Conservation (phyloP, 2,329 filamentous ascomycete species). For the Zymoseptoria passerinii region DNA sequence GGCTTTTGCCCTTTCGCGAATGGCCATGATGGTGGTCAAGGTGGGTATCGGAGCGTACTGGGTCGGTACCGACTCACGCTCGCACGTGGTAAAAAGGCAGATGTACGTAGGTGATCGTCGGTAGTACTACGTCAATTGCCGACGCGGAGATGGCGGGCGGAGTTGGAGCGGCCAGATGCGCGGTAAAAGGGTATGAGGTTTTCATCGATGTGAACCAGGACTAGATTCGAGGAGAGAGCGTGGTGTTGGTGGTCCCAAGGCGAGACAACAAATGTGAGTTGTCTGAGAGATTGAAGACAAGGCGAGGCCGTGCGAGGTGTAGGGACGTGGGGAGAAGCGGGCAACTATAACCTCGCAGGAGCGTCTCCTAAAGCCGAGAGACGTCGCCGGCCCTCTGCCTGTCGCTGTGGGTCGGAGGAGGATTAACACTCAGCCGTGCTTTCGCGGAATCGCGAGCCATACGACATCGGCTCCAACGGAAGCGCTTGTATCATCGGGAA, state of each 20-base stretch:
- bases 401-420: not conserved
- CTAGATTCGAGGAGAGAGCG: not conserved
- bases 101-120: not conserved
- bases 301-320: not conserved
- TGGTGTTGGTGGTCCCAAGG: not conserved
- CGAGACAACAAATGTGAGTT: not conserved
- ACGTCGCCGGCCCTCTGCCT: not conserved
- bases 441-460: not conserved
- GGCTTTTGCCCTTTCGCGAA: slow-evolving; percentile 40
- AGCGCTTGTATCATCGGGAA: not conserved
- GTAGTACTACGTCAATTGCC: not conserved
- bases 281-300: not conserved
- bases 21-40: slow-evolving; percentile 32
- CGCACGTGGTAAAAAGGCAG: not conserved
- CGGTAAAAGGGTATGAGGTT: not conserved
- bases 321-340: not conserved
- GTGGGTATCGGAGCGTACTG: slow-evolving; percentile 1
- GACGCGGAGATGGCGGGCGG: not conserved
- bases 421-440: not conserved
- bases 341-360: not conserved
- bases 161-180: not conserved
- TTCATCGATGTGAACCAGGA: not conserved
- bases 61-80: not conserved
- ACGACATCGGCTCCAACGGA: not conserved
- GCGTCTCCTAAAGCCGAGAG: not conserved